Evolutionary conservation across 768 basidiomycete genomes (phyloP), one percentile per base, ranked within the genome.

Genomic region (Termitomyces sp.): DNA sequence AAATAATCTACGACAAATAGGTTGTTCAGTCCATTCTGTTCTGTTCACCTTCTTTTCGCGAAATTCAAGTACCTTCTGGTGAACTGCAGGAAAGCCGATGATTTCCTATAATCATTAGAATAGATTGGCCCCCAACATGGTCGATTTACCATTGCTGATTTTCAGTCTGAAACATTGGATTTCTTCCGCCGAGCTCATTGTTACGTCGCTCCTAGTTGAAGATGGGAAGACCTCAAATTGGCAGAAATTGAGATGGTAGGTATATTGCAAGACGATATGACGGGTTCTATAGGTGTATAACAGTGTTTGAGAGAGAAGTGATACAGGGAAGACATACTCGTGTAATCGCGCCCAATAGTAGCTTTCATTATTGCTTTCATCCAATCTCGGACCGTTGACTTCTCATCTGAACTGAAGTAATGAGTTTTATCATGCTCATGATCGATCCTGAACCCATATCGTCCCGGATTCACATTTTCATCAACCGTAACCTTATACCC

Each of bases 341-440:
- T 82, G 69, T 95, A 98, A 70, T 98, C 97, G 57, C 97, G 79
- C 9, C 85, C 88, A 65, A 99, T 99, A 13, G 96, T 98, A 2
- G 96, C 93, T 71, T 98, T 99, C 93, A 98, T 98, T 64, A 99
- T 85, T 8, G 95, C 93, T 76, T 98, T 99, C 97, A 98, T 98
- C 96, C 97, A 98, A 64, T 93, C 93, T n/a, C 97, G 85, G 50
- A 97, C 82, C 40, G 85, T 74, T 0, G 75, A 67, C 72, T 93
- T 92, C 68, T 98, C 95, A 26, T 94, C 90, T 0, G 93, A 93
- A 63, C 91, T 93, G 74, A 99, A 99, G 68, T 73, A 93, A 71
- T 98, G 94, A 1, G 89, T 79, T 74, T 89, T 92, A 70, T 93
- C 91, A 7, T 81, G 64, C 48, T 94, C 92, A 65, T 98, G 95